Evolutionary conservation across 2,329 filamentous ascomycete species (phyloP), one percentile per base, ranked within the genome.

Genomic region (Plenodomus tracheiphilus): DNA sequence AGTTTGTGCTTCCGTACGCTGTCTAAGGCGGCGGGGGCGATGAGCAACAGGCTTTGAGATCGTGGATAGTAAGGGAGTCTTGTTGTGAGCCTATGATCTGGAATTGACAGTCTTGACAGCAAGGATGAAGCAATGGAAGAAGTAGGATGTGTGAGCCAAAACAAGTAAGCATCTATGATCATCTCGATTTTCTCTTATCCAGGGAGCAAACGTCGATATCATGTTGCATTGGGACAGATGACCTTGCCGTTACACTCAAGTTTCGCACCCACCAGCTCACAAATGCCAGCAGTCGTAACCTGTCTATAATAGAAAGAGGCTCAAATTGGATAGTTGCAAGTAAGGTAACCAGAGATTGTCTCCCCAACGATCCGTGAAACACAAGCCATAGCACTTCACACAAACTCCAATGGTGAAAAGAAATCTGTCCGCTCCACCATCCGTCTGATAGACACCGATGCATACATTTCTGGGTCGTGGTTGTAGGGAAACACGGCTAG

Each of bases 241-340:
- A 32, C 28, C 28, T 32, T 11, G 28, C 28, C 28, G 13, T 32
- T 10, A 32, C 6, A 32, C 28, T 32, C 9, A 15, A 15, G 28
- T 15, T 11, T 32, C 11, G 13, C 28, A 32, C 28, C 28, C 4
- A 4, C 28, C 28, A 32, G 28, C 28, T 32, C 28, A 32, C 28
- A 32, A 32, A 32, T 32, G 28, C 28, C 28, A 32, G 7, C 11
- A 32, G 28, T 32, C 28, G 28, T 32, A 15, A 4, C 28, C 28
- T 15, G 6, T 32, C 44, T 62, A 59, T 61, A 62, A 43, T 49
- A 62, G 68, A 55, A 66, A 65, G 63, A 69, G 59, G 61, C 64
- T 71, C 68, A 68, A 70, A 71, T 70, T 71, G 65, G 62, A 65
- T 66, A 67, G 62, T 68, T 68, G 56, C 62, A 65, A 56, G 54